Percentiles rank a stretch among this genome's conserved stretches.
Conservation (phyloP, 179 eudicot species). For the Camellia oleifera region DNA sequence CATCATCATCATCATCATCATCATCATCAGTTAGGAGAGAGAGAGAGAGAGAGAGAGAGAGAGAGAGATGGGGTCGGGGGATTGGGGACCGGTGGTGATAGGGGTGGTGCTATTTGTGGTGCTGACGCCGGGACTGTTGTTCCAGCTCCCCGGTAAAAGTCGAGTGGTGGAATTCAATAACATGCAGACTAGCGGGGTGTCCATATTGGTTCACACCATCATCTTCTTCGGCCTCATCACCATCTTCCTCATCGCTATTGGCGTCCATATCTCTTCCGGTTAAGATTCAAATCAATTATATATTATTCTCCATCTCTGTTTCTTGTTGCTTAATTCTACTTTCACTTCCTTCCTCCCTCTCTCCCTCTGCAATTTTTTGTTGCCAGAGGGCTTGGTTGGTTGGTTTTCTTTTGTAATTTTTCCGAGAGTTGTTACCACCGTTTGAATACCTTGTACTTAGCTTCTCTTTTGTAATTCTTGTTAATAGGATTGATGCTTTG, state of each 20-base stretch:
- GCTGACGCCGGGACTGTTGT: slow-evolving; percentile 49
- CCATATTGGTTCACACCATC: slow-evolving; percentile 48
- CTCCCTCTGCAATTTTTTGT: too few species aligned
- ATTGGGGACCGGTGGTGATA: slow-evolving; percentile 62
- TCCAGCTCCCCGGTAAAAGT: slow-evolving; percentile 49
- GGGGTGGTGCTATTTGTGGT: slow-evolving; percentile 56
- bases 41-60: not conserved
- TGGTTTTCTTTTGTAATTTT: too few species aligned
- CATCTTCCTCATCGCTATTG: slow-evolving; percentile 49
- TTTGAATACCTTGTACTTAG: not conserved
- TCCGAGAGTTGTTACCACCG: too few species aligned
- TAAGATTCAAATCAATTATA: not conserved
- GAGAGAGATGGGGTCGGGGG: slow-evolving; percentile 37
- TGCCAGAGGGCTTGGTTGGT: too few species aligned
- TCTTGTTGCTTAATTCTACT: too few species aligned
- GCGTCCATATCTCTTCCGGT: slow-evolving; percentile 50
- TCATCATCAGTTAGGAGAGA: not conserved
- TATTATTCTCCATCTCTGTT: too few species aligned
- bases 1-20: too few species aligned
- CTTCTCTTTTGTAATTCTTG: too few species aligned
- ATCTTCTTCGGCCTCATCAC: slow-evolving; percentile 53
- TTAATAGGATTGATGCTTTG: too few species aligned
- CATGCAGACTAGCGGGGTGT: slow-evolving; percentile 49
- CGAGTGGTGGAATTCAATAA: slow-evolving; percentile 46
- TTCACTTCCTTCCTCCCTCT: too few species aligned